A percentile compares a stretch with the other conserved stretches of the same genome.
phyloP scores from a whole-genome alignment of 1,284 basidiomycete species.

The Ustilago esculenta region DNA sequence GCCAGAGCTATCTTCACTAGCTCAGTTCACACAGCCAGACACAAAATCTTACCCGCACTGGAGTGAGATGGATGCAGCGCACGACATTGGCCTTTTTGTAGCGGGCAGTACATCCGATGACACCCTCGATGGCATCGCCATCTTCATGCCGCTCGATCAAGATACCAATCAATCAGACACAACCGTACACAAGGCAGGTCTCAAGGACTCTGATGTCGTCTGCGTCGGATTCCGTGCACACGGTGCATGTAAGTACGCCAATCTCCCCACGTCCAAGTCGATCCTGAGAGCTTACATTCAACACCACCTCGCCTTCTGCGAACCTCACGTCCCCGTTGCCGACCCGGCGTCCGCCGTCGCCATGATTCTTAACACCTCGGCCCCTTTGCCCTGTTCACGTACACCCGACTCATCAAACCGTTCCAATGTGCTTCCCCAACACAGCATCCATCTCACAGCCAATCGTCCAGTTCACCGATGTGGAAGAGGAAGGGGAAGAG shows the following conservation, averaged over 20 bases:
- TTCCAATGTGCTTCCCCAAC: too few species aligned
- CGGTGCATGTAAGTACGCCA: constrained; percentile 28
- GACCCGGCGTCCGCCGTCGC: too few species aligned
- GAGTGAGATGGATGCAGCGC: constrained; percentile 23
- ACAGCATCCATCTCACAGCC: constrained; percentile 48
- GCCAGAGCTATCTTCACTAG: constrained; percentile 19
- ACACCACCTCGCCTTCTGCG: too few species aligned
- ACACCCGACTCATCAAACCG: too few species aligned
- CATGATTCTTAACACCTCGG: too few species aligned
- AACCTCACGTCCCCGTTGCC: too few species aligned
- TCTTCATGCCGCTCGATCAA: constrained; percentile 45
- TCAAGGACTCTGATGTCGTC: constrained; percentile 42
- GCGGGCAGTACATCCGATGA: constrained; percentile 26
- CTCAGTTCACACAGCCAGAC: constrained; percentile 22
- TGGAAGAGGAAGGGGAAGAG: constrained; percentile 42
- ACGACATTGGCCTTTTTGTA: constrained; percentile 40
- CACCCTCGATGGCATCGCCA: constrained; percentile 22
- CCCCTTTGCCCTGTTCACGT: too few species aligned
- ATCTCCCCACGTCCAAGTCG: too few species aligned
- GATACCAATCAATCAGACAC: constrained; percentile 10
- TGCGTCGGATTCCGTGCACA: constrained; percentile 39
- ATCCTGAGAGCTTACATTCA: too few species aligned
- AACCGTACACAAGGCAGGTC: constrained; percentile 38
- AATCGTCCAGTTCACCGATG: constrained; percentile 33
- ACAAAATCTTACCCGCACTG: constrained; percentile 31